Evolutionary conservation across 1,284 basidiomycete species (phyloP).

Genomic region (Puccinia hordei): DNA sequence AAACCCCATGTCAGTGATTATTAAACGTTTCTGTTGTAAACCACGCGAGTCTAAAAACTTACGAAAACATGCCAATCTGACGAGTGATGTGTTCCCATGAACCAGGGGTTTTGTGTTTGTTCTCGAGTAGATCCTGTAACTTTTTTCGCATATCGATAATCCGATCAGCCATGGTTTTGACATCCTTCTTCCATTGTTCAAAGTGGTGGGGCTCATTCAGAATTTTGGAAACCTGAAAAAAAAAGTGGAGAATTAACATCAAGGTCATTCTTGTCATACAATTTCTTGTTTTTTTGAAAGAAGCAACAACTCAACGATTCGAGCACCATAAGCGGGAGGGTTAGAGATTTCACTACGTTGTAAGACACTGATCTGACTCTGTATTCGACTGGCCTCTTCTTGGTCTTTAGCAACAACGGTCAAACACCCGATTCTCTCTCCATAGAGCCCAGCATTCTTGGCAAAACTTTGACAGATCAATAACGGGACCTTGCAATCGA

Average conservation of each 20-base stretch:
- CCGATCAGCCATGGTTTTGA: constrained; percentile 85
- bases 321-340: constrained; percentile 84
- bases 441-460: constrained; percentile 92
- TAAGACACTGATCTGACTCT: constrained; percentile 79
- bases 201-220: constrained; percentile 73
- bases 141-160: constrained; percentile 87
- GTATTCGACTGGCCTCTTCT: constrained; percentile 68
- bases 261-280: too few relatives aligned
- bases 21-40: not conserved
- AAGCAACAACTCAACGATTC: constrained; percentile 64
- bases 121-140: constrained; percentile 74
- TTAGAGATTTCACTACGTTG: constrained; percentile 91
- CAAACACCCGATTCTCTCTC: constrained; percentile 82
- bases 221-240: constrained; percentile 73
- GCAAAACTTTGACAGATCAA: constrained; percentile 94
- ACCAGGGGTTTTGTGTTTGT: constrained; percentile 80
- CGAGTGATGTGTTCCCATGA: constrained; percentile 82
- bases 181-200: constrained; percentile 84
- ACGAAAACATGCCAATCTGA: constrained; percentile 93
- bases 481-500: constrained; percentile 71
- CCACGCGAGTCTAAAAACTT: not conserved
- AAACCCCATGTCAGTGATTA: not conserved
- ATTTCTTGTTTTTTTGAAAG: too few relatives aligned
- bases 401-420: constrained; percentile 71
- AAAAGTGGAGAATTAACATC: not conserved